These are phyloP conservation scores for Russula compacta DNA, from an alignment of 768 basidiomycete species.

Conservation along the genomic window DNA sequence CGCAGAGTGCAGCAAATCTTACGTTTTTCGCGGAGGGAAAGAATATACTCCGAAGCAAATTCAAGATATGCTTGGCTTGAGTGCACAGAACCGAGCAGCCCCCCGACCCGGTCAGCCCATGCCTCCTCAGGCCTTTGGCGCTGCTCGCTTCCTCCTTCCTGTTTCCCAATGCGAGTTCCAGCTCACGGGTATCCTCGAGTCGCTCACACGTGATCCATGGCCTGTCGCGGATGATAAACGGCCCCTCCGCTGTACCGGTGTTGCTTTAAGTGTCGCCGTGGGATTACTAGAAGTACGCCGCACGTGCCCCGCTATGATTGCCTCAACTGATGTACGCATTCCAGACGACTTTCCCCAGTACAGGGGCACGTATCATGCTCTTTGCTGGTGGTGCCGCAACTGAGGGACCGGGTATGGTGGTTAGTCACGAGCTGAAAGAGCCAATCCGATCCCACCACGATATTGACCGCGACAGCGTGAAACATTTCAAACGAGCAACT, in stretches of 20 bases:
- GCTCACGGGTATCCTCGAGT: conserved; percentile 86
- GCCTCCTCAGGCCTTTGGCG: conserved; percentile 73
- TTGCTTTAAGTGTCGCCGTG: conserved; percentile 87
- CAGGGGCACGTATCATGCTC: conserved; percentile 92
- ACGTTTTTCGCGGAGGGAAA: conserved; percentile 97
- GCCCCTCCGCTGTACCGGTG: conserved; percentile 88
- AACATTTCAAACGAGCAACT: conserved; percentile 92
- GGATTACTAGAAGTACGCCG: conserved; percentile 71
- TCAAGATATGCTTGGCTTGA: conserved; percentile 93
- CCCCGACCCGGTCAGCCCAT: conserved; percentile 80
- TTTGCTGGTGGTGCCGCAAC: conserved; percentile 94
- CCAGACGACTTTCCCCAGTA: conserved; percentile 85
- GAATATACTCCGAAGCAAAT: conserved; percentile 96
- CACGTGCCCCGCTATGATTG: background rate
- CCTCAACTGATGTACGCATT: background rate
- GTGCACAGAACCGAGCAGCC: conserved; percentile 68
- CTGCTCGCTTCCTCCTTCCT: conserved; percentile 86
- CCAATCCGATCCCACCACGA: conserved; percentile 98
- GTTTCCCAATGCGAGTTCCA: conserved; percentile 93
- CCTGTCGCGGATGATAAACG: conserved; percentile 94
- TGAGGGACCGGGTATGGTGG: conserved; percentile 95
- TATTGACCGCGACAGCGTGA: conserved; percentile 92
- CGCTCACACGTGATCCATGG: conserved; percentile 88
- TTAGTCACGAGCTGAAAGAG: conserved; percentile 90
- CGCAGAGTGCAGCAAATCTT: conserved; percentile 92